Percentiles rank a stretch among this genome's conserved stretches.
Conservation (phyloP, 306 rosid species). For the Gleditsia sinensis region DNA sequence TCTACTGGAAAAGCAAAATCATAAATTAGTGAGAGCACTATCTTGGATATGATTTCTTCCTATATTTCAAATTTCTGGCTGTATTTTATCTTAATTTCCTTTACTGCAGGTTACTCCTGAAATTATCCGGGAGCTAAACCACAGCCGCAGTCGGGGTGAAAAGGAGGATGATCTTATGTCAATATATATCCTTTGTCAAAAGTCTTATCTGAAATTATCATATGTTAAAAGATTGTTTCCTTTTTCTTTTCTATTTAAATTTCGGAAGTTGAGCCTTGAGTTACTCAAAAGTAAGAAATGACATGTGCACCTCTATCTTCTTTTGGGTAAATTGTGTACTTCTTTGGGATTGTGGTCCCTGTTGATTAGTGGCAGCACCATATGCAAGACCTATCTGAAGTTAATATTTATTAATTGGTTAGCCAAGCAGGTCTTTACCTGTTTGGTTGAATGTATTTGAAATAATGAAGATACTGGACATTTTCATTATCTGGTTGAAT, state of each 20-base stretch:
- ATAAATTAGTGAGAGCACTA: constrained; percentile 64
- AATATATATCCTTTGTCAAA: constrained; percentile 70
- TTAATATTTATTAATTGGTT: neutral
- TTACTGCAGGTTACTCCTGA: constrained; percentile 84
- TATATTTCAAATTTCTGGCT: constrained; percentile 7
- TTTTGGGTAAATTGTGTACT: too few species aligned
- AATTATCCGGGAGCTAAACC: constrained; percentile 71
- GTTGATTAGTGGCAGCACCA: neutral
- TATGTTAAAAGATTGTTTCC: neutral
- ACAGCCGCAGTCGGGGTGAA: constrained; percentile 90
- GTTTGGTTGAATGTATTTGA: neutral
- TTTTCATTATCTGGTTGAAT: neutral
- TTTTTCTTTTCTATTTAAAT: neutral
- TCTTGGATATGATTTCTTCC: constrained; percentile 23
- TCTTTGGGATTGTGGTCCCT: neutral
- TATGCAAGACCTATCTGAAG: neutral
- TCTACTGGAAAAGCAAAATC: constrained; percentile 74
- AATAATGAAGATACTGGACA: neutral
- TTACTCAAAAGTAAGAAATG: neutral
- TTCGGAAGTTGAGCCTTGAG: neutral
- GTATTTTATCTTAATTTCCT: constrained; percentile 8
- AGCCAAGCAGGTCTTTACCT: neutral
- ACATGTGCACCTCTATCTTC: neutral
- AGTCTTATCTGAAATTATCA: neutral
- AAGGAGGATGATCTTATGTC: constrained; percentile 73